Base-by-base conservation (phyloP, 352 stramenopile species). In the Pythium phragmiticola region DNA sequence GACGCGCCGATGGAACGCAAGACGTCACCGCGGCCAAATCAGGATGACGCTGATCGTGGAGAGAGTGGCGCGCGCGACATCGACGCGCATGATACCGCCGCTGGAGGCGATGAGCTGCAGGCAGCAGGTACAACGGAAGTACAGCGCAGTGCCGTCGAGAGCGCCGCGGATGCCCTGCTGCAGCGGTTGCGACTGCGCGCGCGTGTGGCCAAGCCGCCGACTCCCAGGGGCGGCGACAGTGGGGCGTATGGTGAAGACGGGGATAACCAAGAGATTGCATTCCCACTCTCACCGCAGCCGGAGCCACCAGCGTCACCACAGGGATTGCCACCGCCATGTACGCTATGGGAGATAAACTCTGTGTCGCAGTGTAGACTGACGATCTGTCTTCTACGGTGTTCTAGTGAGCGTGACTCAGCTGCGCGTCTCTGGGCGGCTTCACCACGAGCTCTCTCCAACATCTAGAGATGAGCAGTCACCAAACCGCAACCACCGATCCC, bases 111-210 rank as follows among this genome's bases (percentile, higher is more conserved):
- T 34, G 53, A 50, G 16, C 12, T 17, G 11, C 41, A 45, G 19
- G 7, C 45, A 2, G 16, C 33, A 5, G 14, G 33, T 7, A 9
- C 5, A 14, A 42, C 28, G 19, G 51, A 48, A 13, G 16, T 14
- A 19, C 52, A 57, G 26, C 53, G 55, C 49, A 57, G 49, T 23
- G 63, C 63, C 7, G 63, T 70, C 30, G 63, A 70, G 53, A 70
- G 56, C 43, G 63, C 63, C 9, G 63, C 63, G 3, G 63, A 70
- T 17, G 63, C 57, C 21, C 57, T 70, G 41, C 45, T 70, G 21
- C 63, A 65, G 43, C 56, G 63, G 2, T 50, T 70, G 45, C 56
- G 63, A 12, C 42, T 50, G 43, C 63, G 63, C 8, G 56, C 57
- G 41, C 63, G 63, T 3, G 56, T 46, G 2, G 57, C 49, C 21